Evolutionary conservation across 768 basidiomycete genomes (phyloP), one percentile per base, ranked within the genome.

Genomic region (Strobilomyces echinocephalus): DNA sequence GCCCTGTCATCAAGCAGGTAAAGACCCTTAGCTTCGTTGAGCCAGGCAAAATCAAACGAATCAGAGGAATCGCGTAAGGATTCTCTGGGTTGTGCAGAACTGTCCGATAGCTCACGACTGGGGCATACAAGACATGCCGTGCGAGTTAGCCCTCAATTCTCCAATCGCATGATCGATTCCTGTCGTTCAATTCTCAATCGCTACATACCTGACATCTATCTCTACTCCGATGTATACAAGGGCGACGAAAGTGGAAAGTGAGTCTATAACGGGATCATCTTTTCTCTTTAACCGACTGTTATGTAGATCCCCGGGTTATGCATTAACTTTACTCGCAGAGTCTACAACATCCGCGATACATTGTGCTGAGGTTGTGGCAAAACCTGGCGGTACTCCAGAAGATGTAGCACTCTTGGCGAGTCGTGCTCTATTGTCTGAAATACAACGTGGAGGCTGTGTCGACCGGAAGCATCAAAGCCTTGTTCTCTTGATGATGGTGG

Each of bases 201-300:
- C 5, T 97, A 90, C 69, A 97, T 98, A 54, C 95, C 97, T 35
- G 97, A 99, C 67, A 94, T 97, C 28, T 97, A 98, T 72, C 82
- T 99, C 36, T 95, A 97, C 69, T 95, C 97, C 4, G 97, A 99
- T 59, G 94, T 97, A 21, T 98, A 97, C 73, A 95, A 97, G 68
- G 95, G 95, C 8, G 90, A 91, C 16, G 97, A 98, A 57, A 94
- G 92, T 60, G 95, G 95, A 70, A 97, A 93, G 95, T 95, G 60
- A 57, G 93, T 73, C 0, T 24, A 12, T 36, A 14, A 28, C 12
- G 34, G 48, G n/a, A 36, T 38, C 34, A 35, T 30, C 26, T 36
- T 46, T 6, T 26, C n/a, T 28, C 33, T 20, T 12, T 44, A 15
- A 48, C 46, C 50, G 26, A 48, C 11, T 16, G 49, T 24, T 35